These are phyloP conservation scores for Athelia sp. DNA, from an alignment of 1,284 basidiomycete genomes.

Conservation along the genomic window DNA sequence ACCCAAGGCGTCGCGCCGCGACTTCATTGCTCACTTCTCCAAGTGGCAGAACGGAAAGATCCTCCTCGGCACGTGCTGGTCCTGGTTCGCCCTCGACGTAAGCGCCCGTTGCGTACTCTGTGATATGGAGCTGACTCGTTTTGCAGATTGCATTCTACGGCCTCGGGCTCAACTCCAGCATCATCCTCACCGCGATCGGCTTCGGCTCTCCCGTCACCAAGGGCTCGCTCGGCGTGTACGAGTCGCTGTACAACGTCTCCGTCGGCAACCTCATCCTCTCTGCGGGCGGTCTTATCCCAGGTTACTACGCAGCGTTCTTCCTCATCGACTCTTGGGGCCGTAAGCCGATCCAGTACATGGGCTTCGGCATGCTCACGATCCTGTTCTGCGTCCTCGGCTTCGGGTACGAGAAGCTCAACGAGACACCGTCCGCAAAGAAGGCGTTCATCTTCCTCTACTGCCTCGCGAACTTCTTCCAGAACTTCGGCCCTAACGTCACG, in stretches of 20 bases:
- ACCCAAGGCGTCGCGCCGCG: constrained; percentile 58
- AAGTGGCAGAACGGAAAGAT: constrained; percentile 64
- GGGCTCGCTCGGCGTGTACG: constrained; percentile 37
- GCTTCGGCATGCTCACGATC: constrained; percentile 65
- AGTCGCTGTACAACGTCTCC: constrained; percentile 48
- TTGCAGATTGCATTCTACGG: constrained; percentile 81
- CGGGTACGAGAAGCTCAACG: constrained; percentile 63
- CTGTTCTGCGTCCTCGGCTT: constrained; percentile 67
- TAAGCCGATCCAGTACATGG: constrained; percentile 76
- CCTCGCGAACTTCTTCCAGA: constrained; percentile 70
- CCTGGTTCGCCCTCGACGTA: constrained; percentile 78
- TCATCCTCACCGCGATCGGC: constrained; percentile 54
- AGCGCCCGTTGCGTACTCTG: constrained; percentile 15
- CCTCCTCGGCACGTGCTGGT: constrained; percentile 57
- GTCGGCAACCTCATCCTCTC: constrained; percentile 69
- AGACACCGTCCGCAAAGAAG: constrained; percentile 44
- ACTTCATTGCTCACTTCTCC: constrained; percentile 61
- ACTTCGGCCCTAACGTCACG: constrained; percentile 79
- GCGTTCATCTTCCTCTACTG: constrained; percentile 79
- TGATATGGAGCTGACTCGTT: constrained; percentile 13
- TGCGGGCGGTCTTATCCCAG: constrained; percentile 68
- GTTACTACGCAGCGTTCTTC: constrained; percentile 69
- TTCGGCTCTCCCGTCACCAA: constrained; percentile 40
- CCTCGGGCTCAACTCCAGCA: constrained; percentile 75
- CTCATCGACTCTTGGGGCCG: constrained; percentile 71